These are phyloP conservation scores for Ambrosiella cleistominuta DNA, from an alignment of 2,329 filamentous ascomycete species.

Conservation along the genomic window DNA sequence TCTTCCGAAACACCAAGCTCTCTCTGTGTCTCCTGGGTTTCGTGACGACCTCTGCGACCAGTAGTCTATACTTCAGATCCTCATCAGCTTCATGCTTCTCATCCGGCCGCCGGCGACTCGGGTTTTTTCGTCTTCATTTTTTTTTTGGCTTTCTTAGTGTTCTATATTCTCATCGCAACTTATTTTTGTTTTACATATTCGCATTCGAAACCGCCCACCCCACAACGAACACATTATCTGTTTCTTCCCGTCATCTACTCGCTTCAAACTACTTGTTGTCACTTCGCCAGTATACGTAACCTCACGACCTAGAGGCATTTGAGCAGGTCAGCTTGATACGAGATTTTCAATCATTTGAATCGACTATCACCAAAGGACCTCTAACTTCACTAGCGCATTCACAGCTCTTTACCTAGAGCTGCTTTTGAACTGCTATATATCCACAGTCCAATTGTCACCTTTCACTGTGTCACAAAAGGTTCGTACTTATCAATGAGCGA, in stretches of 20 bases:
- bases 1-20: neutral
- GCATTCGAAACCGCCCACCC: neutral
- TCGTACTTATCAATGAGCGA: neutral
- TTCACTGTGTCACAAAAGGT: constrained; percentile 6
- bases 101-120: constrained; percentile 10
- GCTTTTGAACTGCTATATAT: neutral
- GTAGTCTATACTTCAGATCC: neutral
- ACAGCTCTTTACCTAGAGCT: neutral
- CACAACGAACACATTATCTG: neutral
- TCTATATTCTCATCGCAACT: neutral
- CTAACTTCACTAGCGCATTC: neutral
- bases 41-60: neutral
- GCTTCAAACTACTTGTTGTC: neutral
- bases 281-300: constrained; percentile 6
- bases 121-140: constrained; percentile 6
- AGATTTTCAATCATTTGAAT: neutral
- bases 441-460: neutral
- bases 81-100: neutral
- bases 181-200: constrained; percentile 1
- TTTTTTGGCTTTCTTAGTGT: constrained; percentile 1
- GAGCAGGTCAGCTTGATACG: neutral
- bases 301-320: neutral
- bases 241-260: neutral
- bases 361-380: neutral
- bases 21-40: constrained; percentile 3